Evolutionary conservation across 495 filamentous ascomycete species (phyloP).

Genomic region (Lophiotrema nucula): DNA sequence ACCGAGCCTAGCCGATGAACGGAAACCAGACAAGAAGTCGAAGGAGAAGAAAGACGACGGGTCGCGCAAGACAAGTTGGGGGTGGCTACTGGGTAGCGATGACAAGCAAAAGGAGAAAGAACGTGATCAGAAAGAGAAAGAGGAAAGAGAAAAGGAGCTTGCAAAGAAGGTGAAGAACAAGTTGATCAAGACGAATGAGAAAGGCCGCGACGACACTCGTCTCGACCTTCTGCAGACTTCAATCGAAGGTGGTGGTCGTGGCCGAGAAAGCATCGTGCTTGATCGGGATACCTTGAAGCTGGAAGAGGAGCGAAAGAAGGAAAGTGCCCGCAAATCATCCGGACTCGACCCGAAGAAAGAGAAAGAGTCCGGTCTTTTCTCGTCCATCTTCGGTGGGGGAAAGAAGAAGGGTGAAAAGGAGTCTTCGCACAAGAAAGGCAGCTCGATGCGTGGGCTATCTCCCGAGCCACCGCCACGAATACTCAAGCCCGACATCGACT

Average conservation of each 20-base stretch:
- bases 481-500: constrained; percentile 83
- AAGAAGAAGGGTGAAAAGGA: constrained; percentile 73
- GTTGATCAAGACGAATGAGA: constrained; percentile 56
- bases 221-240: constrained; percentile 80
- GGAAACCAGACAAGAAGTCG: constrained; percentile 59
- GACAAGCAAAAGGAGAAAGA: constrained; percentile 74
- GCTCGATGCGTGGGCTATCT: constrained; percentile 69
- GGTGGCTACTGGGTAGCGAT: constrained; percentile 69
- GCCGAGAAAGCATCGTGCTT: constrained; percentile 78
- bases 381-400: constrained; percentile 82
- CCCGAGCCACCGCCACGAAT: constrained; percentile 71
- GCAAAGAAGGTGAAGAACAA: constrained; percentile 45
- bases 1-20: constrained; percentile 70
- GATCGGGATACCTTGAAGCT: constrained; percentile 74
- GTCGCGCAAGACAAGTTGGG: constrained; percentile 77
- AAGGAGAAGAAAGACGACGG: constrained; percentile 58
- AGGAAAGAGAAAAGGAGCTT: constrained; percentile 57
- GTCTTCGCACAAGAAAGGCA: constrained; percentile 65
- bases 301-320: constrained; percentile 82
- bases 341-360: constrained; percentile 78
- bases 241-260: constrained; percentile 61
- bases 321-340: constrained; percentile 67
- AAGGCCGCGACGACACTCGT: constrained; percentile 66
- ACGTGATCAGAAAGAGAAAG: constrained; percentile 52
- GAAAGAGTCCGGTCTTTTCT: constrained; percentile 77